Evolutionary conservation across 805 yeast species (phyloP).

Genomic region (Pichia sporocuriosa): DNA sequence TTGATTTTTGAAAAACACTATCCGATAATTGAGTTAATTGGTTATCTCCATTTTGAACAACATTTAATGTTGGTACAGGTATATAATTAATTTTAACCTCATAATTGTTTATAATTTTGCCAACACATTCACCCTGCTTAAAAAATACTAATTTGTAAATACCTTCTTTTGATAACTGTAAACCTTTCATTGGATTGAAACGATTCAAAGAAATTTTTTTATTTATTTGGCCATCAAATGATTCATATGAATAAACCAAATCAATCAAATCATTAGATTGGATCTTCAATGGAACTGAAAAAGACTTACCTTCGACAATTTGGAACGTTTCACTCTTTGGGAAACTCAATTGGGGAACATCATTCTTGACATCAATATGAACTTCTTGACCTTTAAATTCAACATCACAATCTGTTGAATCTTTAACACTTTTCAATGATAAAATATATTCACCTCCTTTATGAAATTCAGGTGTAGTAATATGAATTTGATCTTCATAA

Average conservation of each 20-base stretch:
- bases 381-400: conserved; percentile 58
- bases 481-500: conserved; percentile 28
- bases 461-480: conserved; percentile 49
- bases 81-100: conserved; percentile 23
- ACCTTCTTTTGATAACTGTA: conserved; percentile 36
- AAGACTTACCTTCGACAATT: conserved; percentile 56
- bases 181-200: conserved; percentile 22
- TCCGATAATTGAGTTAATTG: neutral
- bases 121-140: conserved; percentile 40
- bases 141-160: conserved; percentile 35
- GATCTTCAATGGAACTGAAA: conserved; percentile 47
- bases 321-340: conserved; percentile 25
- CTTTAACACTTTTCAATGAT: conserved; percentile 58
- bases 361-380: conserved; percentile 59
- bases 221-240: conserved; percentile 18
- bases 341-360: conserved; percentile 48
- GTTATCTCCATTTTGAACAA: conserved; percentile 1
- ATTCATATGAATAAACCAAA: conserved; percentile 29
- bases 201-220: conserved; percentile 8
- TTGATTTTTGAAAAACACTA: conserved; percentile 9
- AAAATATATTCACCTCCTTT: conserved; percentile 72
- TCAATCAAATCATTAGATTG: conserved; percentile 27
- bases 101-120: conserved; percentile 26
- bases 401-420: conserved; percentile 75
- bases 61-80: conserved; percentile 25